A percentile compares a stretch with the other conserved stretches of the same genome.
Evolutionary conservation across 2,329 filamentous ascomycete genomes (phyloP).

Genomic region (Chrysoporthe austroafricana): DNA sequence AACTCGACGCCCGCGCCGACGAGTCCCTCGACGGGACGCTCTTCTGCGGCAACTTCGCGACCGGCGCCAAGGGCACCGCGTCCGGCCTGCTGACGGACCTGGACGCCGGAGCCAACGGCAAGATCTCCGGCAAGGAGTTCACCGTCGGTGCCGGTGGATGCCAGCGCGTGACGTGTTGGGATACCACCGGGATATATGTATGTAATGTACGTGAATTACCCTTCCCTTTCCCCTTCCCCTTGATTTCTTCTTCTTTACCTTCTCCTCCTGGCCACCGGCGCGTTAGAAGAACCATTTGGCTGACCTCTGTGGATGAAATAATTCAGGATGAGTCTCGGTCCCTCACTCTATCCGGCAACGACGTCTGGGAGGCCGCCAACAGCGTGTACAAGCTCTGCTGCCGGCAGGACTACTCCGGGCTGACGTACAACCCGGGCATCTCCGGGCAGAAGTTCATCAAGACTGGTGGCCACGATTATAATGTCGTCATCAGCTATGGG

Average conservation of each 20-base stretch:
- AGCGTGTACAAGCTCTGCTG: constrained; percentile 22
- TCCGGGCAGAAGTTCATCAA: constrained; percentile 25
- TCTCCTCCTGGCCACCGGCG: neutral
- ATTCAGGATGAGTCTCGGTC: constrained; percentile 7
- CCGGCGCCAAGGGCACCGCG: constrained; percentile 4
- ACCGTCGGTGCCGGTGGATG: constrained; percentile 7
- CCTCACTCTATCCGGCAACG: constrained; percentile 1
- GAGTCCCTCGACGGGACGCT: constrained; percentile 22
- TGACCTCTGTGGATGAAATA: neutral
- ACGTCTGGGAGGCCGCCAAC: constrained; percentile 7
- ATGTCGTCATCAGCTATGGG: constrained; percentile 18
- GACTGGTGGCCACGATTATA: constrained; percentile 5
- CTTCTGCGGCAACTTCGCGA: constrained; percentile 21
- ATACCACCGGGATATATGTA: constrained; percentile 21
- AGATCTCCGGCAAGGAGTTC: constrained; percentile 10
- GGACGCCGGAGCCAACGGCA: neutral
- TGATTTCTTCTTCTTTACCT: neutral
- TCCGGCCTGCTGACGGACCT: constrained; percentile 12
- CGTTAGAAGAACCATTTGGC: neutral
- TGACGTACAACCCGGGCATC: constrained; percentile 4
- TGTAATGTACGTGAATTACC: constrained; percentile 19
- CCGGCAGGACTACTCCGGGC: neutral
- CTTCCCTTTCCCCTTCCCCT: neutral
- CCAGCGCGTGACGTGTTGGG: constrained; percentile 21
- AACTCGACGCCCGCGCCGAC: neutral